A percentile compares a stretch with the other conserved stretches of the same genome.
Evolutionary conservation across 169 alveolate species (phyloP).

Genomic region (Plasmodium gonderi): DNA sequence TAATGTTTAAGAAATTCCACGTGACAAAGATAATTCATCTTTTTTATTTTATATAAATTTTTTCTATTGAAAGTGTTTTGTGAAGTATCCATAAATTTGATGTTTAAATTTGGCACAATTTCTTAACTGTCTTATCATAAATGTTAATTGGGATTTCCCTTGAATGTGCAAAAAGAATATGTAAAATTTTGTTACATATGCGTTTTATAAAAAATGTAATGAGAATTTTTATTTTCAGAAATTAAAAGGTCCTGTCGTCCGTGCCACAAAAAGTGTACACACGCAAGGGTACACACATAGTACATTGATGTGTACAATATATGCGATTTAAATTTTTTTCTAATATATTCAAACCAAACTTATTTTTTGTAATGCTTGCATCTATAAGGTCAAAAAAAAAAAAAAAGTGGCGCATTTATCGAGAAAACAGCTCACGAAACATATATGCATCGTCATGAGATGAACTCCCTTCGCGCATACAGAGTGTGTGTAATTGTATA

Average conservation of each 20-base stretch:
- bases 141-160: neutral
- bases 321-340: too few species aligned
- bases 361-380: too few species aligned
- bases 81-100: neutral
- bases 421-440: too few species aligned
- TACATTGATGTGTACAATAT: too few species aligned
- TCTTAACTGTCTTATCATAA: neutral
- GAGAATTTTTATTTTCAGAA: neutral
- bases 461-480: too few species aligned
- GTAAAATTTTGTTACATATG: neutral
- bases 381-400: too few species aligned
- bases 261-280: neutral
- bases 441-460: too few species aligned
- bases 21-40: neutral
- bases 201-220: neutral
- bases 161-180: neutral
- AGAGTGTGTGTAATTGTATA: too few species aligned
- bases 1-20: neutral
- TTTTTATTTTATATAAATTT: neutral
- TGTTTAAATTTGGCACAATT: neutral
- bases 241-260: too few species aligned
- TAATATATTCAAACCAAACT: too few species aligned
- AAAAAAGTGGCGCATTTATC: too few species aligned
- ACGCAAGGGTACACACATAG: neutral
- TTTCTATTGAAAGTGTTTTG: neutral